Conservation (phyloP, 2,329 filamentous ascomycete species). For the Cyphellophora europaea region DNA sequence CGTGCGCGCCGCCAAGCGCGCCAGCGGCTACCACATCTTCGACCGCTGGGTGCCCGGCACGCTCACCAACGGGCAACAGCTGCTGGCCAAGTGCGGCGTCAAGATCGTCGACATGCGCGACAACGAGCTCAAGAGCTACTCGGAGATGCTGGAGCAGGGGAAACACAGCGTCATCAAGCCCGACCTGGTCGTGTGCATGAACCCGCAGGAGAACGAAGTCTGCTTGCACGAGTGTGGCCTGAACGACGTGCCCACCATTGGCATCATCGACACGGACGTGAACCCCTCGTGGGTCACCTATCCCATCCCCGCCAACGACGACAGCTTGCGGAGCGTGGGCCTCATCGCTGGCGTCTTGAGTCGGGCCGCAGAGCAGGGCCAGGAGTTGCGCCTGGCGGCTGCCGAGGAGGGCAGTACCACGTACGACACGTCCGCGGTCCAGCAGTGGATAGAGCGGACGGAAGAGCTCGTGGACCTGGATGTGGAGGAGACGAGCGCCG, state of each 20-base stretch:
- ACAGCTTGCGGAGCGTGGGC: constrained; percentile 75
- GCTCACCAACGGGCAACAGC: constrained; percentile 87
- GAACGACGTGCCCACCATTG: constrained; percentile 85
- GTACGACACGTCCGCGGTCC: constrained; percentile 32
- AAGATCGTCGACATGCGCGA: constrained; percentile 74
- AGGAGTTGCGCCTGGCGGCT: constrained; percentile 53
- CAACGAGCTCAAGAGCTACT: constrained; percentile 52
- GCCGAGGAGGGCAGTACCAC: constrained; percentile 55
- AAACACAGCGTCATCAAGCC: constrained; percentile 63
- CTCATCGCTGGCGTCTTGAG: constrained; percentile 81
- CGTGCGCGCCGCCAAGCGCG: constrained; percentile 68
- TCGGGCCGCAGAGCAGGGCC: constrained; percentile 70
- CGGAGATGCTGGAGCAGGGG: constrained; percentile 45
- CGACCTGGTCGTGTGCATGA: constrained; percentile 85
- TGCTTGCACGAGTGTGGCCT: constrained; percentile 84
- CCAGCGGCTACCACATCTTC: constrained; percentile 78
- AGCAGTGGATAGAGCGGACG: constrained; percentile 15
- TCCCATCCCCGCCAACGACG: constrained; percentile 91
- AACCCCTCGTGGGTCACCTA: constrained; percentile 94
- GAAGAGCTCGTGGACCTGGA: constrained; percentile 13
- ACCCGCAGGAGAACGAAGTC: constrained; percentile 85
- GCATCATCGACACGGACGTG: constrained; percentile 85
- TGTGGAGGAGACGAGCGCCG: constrained; percentile 5
- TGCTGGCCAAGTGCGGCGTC: constrained; percentile 60
- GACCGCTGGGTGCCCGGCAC: constrained; percentile 85